Conservation (phyloP, 495 filamentous ascomycete species). For the Penicillium coffeae region DNA sequence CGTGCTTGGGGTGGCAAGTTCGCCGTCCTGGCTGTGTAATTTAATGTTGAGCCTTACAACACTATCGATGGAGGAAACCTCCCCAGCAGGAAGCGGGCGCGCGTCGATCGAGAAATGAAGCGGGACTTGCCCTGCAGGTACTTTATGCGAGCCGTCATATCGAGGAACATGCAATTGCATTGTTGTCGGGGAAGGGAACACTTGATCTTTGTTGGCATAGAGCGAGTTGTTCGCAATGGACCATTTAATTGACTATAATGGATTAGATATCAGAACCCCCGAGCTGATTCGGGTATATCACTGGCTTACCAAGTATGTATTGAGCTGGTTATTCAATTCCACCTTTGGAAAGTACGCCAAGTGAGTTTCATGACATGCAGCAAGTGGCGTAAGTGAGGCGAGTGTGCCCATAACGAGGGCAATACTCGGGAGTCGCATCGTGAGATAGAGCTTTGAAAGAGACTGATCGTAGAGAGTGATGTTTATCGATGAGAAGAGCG, state of each 20-base stretch:
- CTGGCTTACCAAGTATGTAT: constrained; percentile 24
- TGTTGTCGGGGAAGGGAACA: constrained; percentile 39
- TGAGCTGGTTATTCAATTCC: constrained; percentile 6
- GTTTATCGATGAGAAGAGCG: too few relatives aligned
- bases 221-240: constrained; percentile 36
- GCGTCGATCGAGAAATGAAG: constrained; percentile 27
- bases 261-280: background rate
- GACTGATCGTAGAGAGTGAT: background rate
- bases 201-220: constrained; percentile 37
- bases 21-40: constrained; percentile 23
- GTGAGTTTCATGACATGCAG: constrained; percentile 21
- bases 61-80: constrained; percentile 12
- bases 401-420: constrained; percentile 14
- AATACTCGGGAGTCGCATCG: constrained; percentile 17
- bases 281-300: background rate
- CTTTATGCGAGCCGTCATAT: constrained; percentile 10
- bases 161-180: constrained; percentile 31
- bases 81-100: constrained; percentile 19
- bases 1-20: constrained; percentile 15
- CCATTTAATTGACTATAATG: constrained; percentile 34
- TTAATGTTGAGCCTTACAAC: constrained; percentile 26
- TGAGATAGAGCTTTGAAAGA: background rate
- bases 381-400: constrained; percentile 13
- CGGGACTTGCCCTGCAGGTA: background rate
- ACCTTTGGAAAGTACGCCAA: constrained; percentile 23